Conservation (phyloP, 139 green algal genomes). For the Monoraphidium neglectum region DNA sequence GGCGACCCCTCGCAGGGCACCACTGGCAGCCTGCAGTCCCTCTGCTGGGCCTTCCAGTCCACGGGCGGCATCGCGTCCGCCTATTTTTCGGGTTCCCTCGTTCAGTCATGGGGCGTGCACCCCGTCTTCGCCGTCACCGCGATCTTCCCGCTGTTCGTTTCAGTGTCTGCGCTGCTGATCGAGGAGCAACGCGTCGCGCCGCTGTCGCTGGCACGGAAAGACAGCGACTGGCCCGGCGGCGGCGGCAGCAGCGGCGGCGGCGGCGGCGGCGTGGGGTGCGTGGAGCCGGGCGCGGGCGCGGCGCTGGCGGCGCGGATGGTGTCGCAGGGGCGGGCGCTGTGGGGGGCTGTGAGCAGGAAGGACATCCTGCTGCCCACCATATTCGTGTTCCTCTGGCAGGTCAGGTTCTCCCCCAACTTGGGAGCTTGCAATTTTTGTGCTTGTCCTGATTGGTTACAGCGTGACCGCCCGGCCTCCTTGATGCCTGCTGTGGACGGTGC, state of each 20-base stretch:
- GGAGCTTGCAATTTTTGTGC: too few species aligned
- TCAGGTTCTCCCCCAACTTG: too few species aligned
- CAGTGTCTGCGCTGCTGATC: slow-evolving; percentile 55
- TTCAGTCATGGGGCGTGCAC: slow-evolving; percentile 54
- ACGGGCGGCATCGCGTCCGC: slow-evolving; percentile 81
- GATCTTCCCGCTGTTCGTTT: slow-evolving; percentile 67
- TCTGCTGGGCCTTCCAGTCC: slow-evolving; percentile 90
- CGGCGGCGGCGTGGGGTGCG: background rate
- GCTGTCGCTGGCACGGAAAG: background rate
- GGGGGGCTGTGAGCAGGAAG: slow-evolving; percentile 41
- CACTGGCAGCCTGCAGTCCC: slow-evolving; percentile 85
- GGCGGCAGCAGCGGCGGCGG: slow-evolving; percentile 9
- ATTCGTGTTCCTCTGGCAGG: slow-evolving; percentile 69
- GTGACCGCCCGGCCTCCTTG: too few species aligned
- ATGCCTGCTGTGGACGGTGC: too few species aligned
- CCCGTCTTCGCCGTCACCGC: slow-evolving; percentile 62
- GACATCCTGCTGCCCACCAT: slow-evolving; percentile 50
- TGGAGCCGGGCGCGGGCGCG: background rate
- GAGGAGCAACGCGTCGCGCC: slow-evolving; percentile 43
- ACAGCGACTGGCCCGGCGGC: background rate
- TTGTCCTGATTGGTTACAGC: too few species aligned
- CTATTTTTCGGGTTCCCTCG: slow-evolving; percentile 89
- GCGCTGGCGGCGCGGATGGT: slow-evolving; percentile 9
- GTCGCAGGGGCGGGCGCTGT: slow-evolving; percentile 42
- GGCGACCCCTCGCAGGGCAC: slow-evolving; percentile 73